phyloP scores from a whole-genome alignment of 108 stramenopile species.

The Pseudonitzschia multiseries region DNA sequence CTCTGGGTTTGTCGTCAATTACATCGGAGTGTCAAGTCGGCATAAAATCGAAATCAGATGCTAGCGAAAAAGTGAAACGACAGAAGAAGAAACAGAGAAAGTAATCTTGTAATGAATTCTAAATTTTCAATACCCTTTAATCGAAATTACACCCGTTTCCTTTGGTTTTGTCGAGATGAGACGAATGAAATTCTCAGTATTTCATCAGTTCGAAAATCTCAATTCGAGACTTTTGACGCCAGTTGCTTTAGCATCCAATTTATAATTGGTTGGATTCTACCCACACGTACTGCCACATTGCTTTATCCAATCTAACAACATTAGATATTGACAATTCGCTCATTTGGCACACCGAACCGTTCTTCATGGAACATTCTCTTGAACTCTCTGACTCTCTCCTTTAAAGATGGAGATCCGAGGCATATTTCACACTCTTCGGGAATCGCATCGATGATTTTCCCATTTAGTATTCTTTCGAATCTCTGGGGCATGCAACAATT shows the following conservation, averaged over 20 bases:
- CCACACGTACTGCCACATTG: no score
- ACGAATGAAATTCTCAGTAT: no score
- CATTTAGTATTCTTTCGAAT: neutral
- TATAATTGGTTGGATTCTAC: no score
- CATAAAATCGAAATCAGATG: neutral
- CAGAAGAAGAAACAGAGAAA: neutral
- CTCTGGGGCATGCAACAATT: neutral
- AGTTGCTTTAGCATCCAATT: no score
- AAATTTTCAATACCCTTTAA: neutral
- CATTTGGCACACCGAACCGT: neutral
- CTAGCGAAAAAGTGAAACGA: neutral
- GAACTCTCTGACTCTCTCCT: neutral
- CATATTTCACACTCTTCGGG: neutral
- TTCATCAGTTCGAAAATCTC: neutral
- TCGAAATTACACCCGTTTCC: neutral
- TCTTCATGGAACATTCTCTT: neutral
- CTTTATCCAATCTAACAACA: neutral
- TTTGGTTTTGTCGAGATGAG: neutral
- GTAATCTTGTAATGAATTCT: neutral
- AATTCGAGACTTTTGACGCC: no score
- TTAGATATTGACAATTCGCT: neutral
- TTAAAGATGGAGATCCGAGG: neutral
- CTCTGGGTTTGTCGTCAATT: slow-evolving; percentile 24
- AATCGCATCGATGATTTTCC: neutral
- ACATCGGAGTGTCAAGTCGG: neutral